phyloP scores from a whole-genome alignment of 2,329 filamentous ascomycete genomes.

The Exophiala calicioides region DNA sequence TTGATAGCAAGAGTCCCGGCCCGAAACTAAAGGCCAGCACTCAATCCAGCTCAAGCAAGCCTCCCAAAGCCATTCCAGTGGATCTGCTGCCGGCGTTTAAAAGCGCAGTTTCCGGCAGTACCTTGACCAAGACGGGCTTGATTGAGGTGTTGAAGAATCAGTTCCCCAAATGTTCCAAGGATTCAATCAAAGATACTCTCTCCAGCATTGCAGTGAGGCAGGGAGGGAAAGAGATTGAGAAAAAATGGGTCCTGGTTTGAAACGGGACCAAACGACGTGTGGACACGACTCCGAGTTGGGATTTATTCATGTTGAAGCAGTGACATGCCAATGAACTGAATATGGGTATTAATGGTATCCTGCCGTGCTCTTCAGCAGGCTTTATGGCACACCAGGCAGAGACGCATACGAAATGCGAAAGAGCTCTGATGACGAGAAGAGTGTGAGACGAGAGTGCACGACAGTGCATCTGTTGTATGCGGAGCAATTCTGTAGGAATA shows the following conservation, averaged over 20 bases:
- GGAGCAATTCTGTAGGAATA: too few species aligned
- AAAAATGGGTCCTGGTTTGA: slow-evolving; percentile 63
- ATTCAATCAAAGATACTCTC: slow-evolving; percentile 70
- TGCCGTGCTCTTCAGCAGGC: too few species aligned
- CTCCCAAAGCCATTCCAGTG: slow-evolving; percentile 49
- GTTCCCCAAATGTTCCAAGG: slow-evolving; percentile 70
- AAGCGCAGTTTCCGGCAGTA: slow-evolving; percentile 66
- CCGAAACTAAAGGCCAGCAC: slow-evolving; percentile 4
- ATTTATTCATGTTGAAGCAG: too few species aligned
- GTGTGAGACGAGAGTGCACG: too few species aligned
- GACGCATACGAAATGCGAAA: too few species aligned
- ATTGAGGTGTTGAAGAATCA: slow-evolving; percentile 73
- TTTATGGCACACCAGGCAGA: too few species aligned
- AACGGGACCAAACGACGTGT: too few species aligned
- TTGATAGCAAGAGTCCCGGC: slow-evolving; percentile 5
- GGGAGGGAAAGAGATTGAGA: slow-evolving; percentile 63
- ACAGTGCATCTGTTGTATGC: too few species aligned
- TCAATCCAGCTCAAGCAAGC: slow-evolving; percentile 14
- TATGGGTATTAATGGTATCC: too few species aligned
- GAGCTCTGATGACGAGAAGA: too few species aligned
- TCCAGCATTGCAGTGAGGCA: slow-evolving; percentile 65
- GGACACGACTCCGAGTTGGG: too few species aligned
- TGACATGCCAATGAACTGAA: too few species aligned
- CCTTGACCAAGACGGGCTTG: slow-evolving; percentile 72
- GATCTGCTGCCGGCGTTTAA: slow-evolving; percentile 69